A percentile compares a stretch with the other conserved stretches of the same genome.
These are phyloP conservation scores for Poa pratensis DNA, from an alignment of 176 grass and related monocot genomes.

Conservation along the genomic window DNA sequence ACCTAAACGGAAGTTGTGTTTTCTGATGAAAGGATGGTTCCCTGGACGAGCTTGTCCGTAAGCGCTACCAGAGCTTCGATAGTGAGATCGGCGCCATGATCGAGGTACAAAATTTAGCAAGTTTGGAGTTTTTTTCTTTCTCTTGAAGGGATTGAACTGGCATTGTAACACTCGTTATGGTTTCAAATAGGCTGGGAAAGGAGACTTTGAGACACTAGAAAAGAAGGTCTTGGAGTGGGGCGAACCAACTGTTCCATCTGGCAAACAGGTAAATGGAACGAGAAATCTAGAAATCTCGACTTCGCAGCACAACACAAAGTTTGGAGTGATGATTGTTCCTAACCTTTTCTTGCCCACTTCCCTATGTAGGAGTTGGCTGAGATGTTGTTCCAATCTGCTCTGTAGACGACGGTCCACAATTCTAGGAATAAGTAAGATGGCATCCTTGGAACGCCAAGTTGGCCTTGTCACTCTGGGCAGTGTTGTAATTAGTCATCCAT, in stretches of 20 bases:
- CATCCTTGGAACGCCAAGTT: background rate
- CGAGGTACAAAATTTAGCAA: conserved; percentile 55
- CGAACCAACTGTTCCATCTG: conserved; percentile 80
- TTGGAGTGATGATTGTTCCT: background rate
- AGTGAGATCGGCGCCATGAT: conserved; percentile 73
- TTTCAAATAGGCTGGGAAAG: conserved; percentile 76
- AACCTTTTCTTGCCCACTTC: background rate
- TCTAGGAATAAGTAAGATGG: conserved; percentile 40
- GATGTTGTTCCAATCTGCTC: conserved; percentile 81
- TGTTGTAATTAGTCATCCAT: conserved; percentile 36
- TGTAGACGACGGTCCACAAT: conserved; percentile 54
- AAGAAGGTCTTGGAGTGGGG: conserved; percentile 94
- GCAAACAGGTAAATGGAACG: conserved; percentile 68
- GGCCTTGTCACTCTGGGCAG: background rate
- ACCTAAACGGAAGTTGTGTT: background rate
- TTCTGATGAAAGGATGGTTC: conserved; percentile 74
- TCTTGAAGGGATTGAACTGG: background rate
- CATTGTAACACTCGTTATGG: conserved; percentile 15
- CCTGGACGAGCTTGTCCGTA: conserved; percentile 77
- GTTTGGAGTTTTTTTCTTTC: background rate
- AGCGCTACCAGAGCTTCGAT: conserved; percentile 97
- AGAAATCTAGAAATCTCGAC: background rate
- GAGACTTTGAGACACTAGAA: conserved; percentile 79
- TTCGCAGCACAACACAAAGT: background rate
- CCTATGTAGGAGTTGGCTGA: conserved; percentile 77